phyloP scores from a whole-genome alignment of 371 early-diverging fungal genomes.

The Coemansia sp. region DNA sequence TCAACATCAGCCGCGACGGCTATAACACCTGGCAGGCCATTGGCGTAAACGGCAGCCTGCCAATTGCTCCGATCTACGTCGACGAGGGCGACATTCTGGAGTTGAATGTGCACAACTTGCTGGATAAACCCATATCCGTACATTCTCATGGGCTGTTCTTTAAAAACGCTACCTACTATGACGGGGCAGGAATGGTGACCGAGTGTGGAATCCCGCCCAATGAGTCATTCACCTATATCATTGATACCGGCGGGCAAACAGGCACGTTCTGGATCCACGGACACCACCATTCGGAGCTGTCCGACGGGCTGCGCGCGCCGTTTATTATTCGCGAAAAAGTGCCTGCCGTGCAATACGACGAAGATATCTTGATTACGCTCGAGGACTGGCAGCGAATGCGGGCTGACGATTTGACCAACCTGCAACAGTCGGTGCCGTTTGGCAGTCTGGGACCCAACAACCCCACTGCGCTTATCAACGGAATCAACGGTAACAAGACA shows the following conservation, averaged over 20 bases:
- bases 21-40: conserved; percentile 58
- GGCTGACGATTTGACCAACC: not conserved
- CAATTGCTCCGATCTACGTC: conserved; percentile 52
- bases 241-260: conserved; percentile 31
- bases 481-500: conserved; percentile 24
- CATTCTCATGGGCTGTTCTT: conserved; percentile 72
- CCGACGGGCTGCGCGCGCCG: conserved; percentile 30
- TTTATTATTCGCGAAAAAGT: conserved; percentile 13
- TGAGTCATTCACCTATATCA: conserved; percentile 11
- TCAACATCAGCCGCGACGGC: conserved; percentile 61
- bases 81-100: conserved; percentile 56
- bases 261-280: conserved; percentile 38
- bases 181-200: conserved; percentile 61
- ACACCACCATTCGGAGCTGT: conserved; percentile 22
- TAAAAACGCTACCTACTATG: conserved; percentile 58
- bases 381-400: conserved; percentile 46
- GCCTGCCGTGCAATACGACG: conserved; percentile 56
- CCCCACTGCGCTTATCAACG: conserved; percentile 20
- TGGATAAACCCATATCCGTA: conserved; percentile 60
- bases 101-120: conserved; percentile 59
- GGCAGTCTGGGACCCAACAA: not conserved
- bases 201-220: conserved; percentile 45
- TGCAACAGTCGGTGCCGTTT: not conserved
- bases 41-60: conserved; percentile 71
- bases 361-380: conserved; percentile 64